Evolutionary conservation across 139 green algal genomes (phyloP).

Genomic region (Chlamydomonas schloesseri): DNA sequence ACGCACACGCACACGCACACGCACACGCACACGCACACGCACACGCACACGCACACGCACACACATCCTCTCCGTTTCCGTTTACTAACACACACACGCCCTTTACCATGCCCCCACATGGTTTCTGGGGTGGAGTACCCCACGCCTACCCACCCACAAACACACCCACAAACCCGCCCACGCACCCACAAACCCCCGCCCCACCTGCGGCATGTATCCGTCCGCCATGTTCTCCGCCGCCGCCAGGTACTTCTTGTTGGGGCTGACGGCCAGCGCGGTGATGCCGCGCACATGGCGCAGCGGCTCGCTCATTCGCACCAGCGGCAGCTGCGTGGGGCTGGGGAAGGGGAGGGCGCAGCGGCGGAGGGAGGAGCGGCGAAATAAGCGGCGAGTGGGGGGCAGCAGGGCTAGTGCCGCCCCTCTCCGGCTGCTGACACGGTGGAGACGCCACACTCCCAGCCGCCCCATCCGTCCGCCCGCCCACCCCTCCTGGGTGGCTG

Average conservation of each 20-base stretch:
- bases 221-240: constrained; percentile 52
- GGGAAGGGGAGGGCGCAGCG: not conserved
- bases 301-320: constrained; percentile 40
- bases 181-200: not conserved
- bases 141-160: not conserved
- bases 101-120: too few relatives aligned
- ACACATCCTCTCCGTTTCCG: not conserved
- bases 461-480: too few relatives aligned
- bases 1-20: too few relatives aligned
- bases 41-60: not conserved
- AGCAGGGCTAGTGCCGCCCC: too few relatives aligned
- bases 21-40: too few relatives aligned
- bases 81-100: too few relatives aligned
- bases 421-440: too few relatives aligned
- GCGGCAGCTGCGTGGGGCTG: constrained; percentile 22
- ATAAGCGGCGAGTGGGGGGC: too few relatives aligned
- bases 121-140: not conserved
- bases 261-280: constrained; percentile 35
- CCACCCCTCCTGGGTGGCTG: too few relatives aligned
- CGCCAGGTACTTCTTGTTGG: constrained; percentile 43
- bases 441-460: too few relatives aligned
- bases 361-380: not conserved
- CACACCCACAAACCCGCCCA: not conserved
- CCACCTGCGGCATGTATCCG: constrained; percentile 44
- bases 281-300: constrained; percentile 40